Evolutionary conservation across 2,329 filamentous ascomycete genomes (phyloP).

Genomic region (Phialophora chinensis): DNA sequence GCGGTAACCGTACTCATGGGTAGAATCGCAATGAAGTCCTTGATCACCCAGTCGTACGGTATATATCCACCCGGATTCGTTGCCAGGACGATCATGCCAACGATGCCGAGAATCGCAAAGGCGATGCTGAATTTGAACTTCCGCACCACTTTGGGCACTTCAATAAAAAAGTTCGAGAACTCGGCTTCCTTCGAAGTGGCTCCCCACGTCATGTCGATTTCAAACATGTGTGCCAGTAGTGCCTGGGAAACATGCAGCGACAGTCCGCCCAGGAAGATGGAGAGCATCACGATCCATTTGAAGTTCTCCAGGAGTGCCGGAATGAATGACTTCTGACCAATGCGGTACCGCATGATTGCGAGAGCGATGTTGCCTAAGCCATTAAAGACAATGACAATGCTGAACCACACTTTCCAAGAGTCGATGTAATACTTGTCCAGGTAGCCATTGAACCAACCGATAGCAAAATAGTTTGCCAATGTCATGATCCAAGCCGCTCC

Average conservation of each 20-base stretch:
- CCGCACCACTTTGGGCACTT: conserved; percentile 77
- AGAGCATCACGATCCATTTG: conserved; percentile 67
- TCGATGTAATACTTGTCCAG: conserved; percentile 72
- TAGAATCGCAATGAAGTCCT: conserved; percentile 64
- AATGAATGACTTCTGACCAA: conserved; percentile 60
- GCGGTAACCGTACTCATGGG: conserved; percentile 61
- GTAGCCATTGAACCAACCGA: conserved; percentile 73
- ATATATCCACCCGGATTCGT: conserved; percentile 44
- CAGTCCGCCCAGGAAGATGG: conserved; percentile 82
- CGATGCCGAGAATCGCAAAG: conserved; percentile 53
- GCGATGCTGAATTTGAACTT: conserved; percentile 70
- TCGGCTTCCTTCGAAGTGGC: conserved; percentile 75
- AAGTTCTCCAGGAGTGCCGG: conserved; percentile 61
- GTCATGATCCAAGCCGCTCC: conserved; percentile 70
- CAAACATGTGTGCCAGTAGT: conserved; percentile 80
- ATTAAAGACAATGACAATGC: conserved; percentile 69
- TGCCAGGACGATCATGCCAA: conserved; percentile 58
- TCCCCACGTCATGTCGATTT: conserved; percentile 82
- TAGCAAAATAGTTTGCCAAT: conserved; percentile 71
- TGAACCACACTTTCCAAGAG: conserved; percentile 68
- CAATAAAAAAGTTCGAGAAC: conserved; percentile 82
- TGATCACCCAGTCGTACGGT: conserved; percentile 63
- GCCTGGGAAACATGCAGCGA: conserved; percentile 82
- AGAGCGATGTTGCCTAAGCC: conserved; percentile 66
- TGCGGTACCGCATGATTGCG: conserved; percentile 67